A percentile compares a stretch with the other conserved stretches of the same genome.
Evolutionary conservation across 176 grass and related monocot genomes (phyloP).

Genomic region (Stipa capillata): DNA sequence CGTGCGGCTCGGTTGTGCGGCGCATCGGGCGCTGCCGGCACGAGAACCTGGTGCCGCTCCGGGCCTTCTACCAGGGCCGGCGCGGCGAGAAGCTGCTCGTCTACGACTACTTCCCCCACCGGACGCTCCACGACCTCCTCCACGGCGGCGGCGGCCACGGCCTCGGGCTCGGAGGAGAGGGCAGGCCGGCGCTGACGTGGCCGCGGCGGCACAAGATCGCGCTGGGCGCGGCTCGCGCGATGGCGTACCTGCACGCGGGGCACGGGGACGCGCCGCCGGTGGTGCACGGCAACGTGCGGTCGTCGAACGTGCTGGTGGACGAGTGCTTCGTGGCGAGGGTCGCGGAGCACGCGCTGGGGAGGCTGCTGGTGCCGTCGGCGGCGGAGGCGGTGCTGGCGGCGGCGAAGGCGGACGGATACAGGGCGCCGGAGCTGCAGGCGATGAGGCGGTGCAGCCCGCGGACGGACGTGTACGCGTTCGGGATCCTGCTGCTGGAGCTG

Average conservation of each 20-base stretch:
- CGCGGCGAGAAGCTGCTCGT: constrained; percentile 94
- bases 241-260: constrained; percentile 70
- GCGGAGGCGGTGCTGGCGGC: constrained; percentile 62
- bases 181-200: constrained; percentile 55
- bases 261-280: constrained; percentile 43
- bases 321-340: constrained; percentile 60
- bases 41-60: constrained; percentile 72
- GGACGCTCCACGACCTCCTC: constrained; percentile 66
- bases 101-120: constrained; percentile 59
- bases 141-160: constrained; percentile 32
- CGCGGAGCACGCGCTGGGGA: constrained; percentile 47
- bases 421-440: constrained; percentile 66
- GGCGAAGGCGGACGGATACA: constrained; percentile 67
- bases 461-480: constrained; percentile 91
- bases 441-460: constrained; percentile 49
- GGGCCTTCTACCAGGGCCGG: constrained; percentile 88
- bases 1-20: constrained; percentile 47
- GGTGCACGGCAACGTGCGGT: constrained; percentile 57
- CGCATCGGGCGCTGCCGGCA: constrained; percentile 67
- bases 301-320: constrained; percentile 68
- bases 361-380: constrained; percentile 61
- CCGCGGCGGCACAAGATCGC: constrained; percentile 83
- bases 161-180: constrained; percentile 17
- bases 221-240: constrained; percentile 63
- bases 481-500: constrained; percentile 87